Evolutionary conservation across 495 filamentous ascomycete species (phyloP), one percentile per base, ranked within the genome.

Genomic region (Bombardia bombarda): DNA sequence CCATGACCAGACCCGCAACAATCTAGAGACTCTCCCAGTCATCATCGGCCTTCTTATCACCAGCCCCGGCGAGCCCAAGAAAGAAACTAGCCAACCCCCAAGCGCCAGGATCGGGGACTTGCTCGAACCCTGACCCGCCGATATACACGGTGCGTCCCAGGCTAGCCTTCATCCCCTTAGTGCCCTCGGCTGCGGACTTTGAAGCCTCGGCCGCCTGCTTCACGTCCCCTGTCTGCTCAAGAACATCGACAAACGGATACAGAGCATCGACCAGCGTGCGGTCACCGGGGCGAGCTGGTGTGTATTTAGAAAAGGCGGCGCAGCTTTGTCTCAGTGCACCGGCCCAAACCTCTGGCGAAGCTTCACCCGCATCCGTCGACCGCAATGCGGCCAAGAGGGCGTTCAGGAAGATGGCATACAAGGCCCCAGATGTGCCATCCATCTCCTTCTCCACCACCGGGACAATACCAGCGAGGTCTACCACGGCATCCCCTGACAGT

Each of bases 371-470:
- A 1, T 18, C 33, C n/a, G 24, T 23, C 7, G 68, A 67, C 24
- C 82, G 79, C 12, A 98, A 69, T 1, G 82, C 79, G 46, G 84
- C 79, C 16, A 85, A 82, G 1, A 98, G 80, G 0, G 90, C 79
- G 60, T 95, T 95, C 40, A 98, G 73, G 72, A 95, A 98, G 50
- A 98, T 98, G 28, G 89, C 86, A 61, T 94, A 96, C 21, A 98
- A 70, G 4, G 93, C 92, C 2, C 92, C 92, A 0, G 88, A 95
- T 9, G 92, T 98, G 37, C 92, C 92, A 57, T 95, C 92, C 92
- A 98, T 98, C 32, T 70, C 79, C 31, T 65, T 80, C 58, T 98
- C 92, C n/a, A 97, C 79, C 4, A 89, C 77, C 7, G 74, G 74
- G n/a, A 84, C 82, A 42, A 98, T 85, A 47, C 73, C 77, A 40